A percentile compares a stretch with the other conserved stretches of the same genome.
phyloP scores from a whole-genome alignment of 257 asterid species.

The Solanum sejunctum region DNA sequence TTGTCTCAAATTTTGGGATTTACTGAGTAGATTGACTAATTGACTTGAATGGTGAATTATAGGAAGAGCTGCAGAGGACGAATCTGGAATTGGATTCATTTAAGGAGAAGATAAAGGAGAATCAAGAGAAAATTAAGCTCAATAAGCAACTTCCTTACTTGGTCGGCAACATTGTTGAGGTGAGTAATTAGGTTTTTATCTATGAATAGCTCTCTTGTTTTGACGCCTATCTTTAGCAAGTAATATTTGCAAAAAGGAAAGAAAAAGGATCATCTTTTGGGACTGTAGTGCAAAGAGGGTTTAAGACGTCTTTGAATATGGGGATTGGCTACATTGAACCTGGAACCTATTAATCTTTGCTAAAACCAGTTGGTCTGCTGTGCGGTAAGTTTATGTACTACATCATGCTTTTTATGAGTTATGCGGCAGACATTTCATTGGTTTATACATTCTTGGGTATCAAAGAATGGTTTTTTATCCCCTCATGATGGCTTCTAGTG shows the following conservation, averaged over 20 bases:
- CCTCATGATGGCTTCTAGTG: background rate
- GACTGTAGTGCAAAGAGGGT: background rate
- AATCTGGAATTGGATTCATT: constrained; percentile 70
- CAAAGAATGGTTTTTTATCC: background rate
- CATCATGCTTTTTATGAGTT: background rate
- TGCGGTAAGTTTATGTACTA: background rate
- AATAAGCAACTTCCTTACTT: constrained; percentile 86
- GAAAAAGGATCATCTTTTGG: background rate
- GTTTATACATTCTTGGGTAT: background rate
- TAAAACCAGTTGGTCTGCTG: background rate
- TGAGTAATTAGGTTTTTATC: background rate
- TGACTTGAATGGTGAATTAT: background rate
- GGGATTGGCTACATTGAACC: background rate
- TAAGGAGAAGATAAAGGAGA: constrained; percentile 75
- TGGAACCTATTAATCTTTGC: background rate
- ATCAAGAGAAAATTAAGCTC: constrained; percentile 80
- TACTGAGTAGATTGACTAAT: background rate
- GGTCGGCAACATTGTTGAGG: constrained; percentile 92
- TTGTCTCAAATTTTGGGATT: background rate
- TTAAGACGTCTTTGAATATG: background rate
- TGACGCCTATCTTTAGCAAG: background rate
- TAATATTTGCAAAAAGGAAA: background rate
- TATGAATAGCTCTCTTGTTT: background rate
- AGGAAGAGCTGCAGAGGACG: constrained; percentile 83
- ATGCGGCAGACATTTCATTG: background rate